Evolutionary conservation across 148 eudicot species (phyloP).

Genomic region (Oxyria digyna): DNA sequence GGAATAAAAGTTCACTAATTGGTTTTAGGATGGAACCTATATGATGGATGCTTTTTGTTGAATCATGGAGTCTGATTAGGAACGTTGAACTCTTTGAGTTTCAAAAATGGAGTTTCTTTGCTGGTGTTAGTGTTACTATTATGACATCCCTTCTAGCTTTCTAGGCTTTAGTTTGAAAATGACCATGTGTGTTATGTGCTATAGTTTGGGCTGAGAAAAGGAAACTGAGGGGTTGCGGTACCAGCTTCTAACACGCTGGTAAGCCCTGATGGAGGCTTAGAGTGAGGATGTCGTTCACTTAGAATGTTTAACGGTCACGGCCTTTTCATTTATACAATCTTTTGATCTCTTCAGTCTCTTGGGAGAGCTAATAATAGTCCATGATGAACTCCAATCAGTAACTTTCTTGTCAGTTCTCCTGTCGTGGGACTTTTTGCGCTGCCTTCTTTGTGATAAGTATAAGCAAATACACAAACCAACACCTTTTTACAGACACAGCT

Average conservation of each 20-base stretch:
- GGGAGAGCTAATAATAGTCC: no score
- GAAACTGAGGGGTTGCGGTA: background rate
- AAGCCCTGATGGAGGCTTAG: background rate
- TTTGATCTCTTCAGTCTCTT: background rate
- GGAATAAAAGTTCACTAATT: no score
- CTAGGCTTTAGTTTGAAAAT: background rate
- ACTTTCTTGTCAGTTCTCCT: background rate
- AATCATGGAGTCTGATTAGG: background rate
- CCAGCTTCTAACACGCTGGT: background rate
- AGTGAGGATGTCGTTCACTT: background rate
- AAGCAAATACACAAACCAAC: background rate
- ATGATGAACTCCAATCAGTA: constrained; percentile 7
- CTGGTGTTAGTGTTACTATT: background rate
- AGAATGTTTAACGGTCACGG: background rate
- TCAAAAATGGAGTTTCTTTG: background rate
- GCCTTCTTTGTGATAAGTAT: background rate
- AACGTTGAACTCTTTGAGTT: background rate
- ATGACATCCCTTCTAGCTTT: background rate
- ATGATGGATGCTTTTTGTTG: background rate
- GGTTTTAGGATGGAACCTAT: no score
- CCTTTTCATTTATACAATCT: background rate
- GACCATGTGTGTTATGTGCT: background rate
- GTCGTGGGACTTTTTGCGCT: background rate
- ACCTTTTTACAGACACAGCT: background rate
- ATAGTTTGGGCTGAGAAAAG: background rate